phyloP scores from a whole-genome alignment of 257 asterid species.

The Ajuga chamaepitys region DNA sequence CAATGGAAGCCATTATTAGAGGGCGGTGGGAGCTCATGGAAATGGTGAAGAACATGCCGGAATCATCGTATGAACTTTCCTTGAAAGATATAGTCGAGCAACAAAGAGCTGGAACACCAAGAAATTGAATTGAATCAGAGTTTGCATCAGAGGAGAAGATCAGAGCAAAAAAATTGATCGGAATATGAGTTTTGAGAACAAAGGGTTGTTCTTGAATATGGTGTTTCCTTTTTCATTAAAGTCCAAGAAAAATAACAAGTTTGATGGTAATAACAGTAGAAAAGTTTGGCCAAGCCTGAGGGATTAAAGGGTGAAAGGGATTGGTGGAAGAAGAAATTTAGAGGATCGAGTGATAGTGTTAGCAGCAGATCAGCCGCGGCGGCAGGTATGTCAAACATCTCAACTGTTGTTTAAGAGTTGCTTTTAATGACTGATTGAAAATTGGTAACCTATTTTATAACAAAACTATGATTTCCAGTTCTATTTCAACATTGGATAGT shows the following conservation, averaged over 20 bases:
- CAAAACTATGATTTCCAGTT: too few species aligned
- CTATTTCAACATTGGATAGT: background rate
- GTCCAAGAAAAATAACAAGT: conserved; percentile 32
- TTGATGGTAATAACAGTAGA: background rate
- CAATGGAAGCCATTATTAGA: conserved; percentile 63
- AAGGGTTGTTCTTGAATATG: conserved; percentile 59
- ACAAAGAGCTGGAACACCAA: background rate
- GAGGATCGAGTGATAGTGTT: conserved; percentile 45
- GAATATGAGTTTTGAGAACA: conserved; percentile 30
- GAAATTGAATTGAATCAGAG: background rate
- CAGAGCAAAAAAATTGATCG: conserved; percentile 20
- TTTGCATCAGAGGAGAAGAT: conserved; percentile 23
- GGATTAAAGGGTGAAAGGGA: conserved; percentile 36
- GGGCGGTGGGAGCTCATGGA: conserved; percentile 89
- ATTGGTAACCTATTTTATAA: too few species aligned
- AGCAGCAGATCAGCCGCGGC: conserved; percentile 24
- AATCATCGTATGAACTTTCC: conserved; percentile 60
- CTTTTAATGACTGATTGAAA: background rate
- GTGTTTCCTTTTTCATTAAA: conserved; percentile 42
- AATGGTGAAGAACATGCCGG: conserved; percentile 79
- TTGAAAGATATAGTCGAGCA: conserved; percentile 68
- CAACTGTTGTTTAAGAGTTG: too few species aligned
- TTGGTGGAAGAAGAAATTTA: conserved; percentile 65
- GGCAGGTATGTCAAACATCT: conserved; percentile 7
- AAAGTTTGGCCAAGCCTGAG: conserved; percentile 48